Conservation (phyloP, 768 basidiomycete species). For the Hericium alpestre region DNA sequence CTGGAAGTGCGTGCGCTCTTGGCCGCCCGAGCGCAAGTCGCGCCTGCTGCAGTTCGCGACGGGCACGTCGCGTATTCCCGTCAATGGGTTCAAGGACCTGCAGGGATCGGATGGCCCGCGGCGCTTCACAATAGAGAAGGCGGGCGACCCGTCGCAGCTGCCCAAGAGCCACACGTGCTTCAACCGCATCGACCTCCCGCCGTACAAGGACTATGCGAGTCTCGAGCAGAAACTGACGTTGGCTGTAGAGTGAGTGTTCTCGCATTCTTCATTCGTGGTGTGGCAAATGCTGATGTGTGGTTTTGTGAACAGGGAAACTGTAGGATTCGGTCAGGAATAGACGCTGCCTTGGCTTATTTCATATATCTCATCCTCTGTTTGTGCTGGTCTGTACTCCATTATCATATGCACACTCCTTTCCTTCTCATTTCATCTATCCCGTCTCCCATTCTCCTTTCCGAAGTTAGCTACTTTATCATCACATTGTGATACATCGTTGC, state of each 20-base stretch:
- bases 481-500: neutral
- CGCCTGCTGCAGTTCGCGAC: slow-evolving; percentile 94
- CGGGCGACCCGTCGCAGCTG: slow-evolving; percentile 90
- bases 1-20: slow-evolving; percentile 97
- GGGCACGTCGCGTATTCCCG: slow-evolving; percentile 92
- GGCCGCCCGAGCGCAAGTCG: slow-evolving; percentile 98
- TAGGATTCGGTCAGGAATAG: slow-evolving; percentile 90
- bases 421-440: neutral
- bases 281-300: slow-evolving; percentile 4
- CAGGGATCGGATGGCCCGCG: slow-evolving; percentile 97
- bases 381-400: no score
- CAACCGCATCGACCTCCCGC: slow-evolving; percentile 93
- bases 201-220: slow-evolving; percentile 91
- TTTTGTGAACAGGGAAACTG: slow-evolving; percentile 57
- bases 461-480: neutral
- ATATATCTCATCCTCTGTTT: neutral
- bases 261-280: slow-evolving; percentile 3
- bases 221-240: slow-evolving; percentile 92
- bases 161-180: slow-evolving; percentile 98
- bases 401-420: no score
- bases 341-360: neutral
- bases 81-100: slow-evolving; percentile 97
- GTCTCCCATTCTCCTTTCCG: neutral
- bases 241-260: slow-evolving; percentile 73
- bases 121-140: slow-evolving; percentile 97